Percentiles rank a stretch among this genome's conserved stretches.
phyloP scores from a whole-genome alignment of 2,329 filamentous ascomycete species.

The Arthrobotrys sinensis region DNA sequence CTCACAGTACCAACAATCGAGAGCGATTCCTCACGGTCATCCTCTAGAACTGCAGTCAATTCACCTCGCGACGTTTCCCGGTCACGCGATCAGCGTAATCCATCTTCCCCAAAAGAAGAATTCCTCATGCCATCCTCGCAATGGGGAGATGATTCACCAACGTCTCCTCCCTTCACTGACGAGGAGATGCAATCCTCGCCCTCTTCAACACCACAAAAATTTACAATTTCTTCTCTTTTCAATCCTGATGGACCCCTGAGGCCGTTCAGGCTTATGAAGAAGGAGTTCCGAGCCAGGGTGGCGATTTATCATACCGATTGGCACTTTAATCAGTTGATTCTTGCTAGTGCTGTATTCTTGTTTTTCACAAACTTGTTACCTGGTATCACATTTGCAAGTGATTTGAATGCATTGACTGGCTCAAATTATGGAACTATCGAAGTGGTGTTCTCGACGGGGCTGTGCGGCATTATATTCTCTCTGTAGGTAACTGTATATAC shows the following conservation, averaged over 20 bases:
- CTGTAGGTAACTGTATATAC: conserved; percentile 68
- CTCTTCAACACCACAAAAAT: conserved; percentile 3
- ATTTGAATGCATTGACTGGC: conserved; percentile 76
- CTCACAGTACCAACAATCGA: conserved; percentile 34
- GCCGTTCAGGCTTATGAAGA: conserved; percentile 63
- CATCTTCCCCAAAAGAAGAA: conserved; percentile 35
- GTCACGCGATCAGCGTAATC: conserved; percentile 27
- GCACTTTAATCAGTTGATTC: conserved; percentile 76
- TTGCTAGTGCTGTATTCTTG: conserved; percentile 77
- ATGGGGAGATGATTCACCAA: conserved; percentile 51
- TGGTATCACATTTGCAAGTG: conserved; percentile 78
- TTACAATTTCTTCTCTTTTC: conserved; percentile 40
- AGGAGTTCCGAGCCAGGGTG: conserved; percentile 60
- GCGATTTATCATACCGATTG: conserved; percentile 64
- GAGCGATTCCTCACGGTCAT: conserved; percentile 25
- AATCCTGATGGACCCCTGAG: conserved; percentile 41
- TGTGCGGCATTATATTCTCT: conserved; percentile 77
- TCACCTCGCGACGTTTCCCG: conserved; percentile 9
- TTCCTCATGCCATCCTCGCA: conserved; percentile 41
- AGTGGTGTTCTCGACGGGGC: conserved; percentile 77
- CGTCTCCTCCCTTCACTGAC: conserved; percentile 39
- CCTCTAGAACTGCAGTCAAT: conserved; percentile 37
- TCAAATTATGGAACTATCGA: conserved; percentile 78
- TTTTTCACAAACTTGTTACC: conserved; percentile 79
- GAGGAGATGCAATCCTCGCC: conserved; percentile 55